These are phyloP conservation scores for Selaginella tamariscina DNA, from an alignment of 75 land plant species.

Conservation along the genomic window DNA sequence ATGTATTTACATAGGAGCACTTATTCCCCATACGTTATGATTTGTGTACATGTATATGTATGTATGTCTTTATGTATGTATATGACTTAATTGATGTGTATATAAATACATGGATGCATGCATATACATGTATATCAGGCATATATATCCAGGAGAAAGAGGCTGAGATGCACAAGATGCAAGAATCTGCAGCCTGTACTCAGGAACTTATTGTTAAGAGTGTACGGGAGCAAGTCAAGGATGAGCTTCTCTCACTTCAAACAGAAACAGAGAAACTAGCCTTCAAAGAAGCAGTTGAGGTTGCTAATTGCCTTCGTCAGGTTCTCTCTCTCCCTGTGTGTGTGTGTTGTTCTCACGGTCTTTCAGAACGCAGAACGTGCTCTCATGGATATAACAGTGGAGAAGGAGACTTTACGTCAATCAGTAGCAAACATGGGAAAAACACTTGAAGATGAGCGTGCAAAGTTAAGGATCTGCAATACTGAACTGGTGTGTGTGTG, in stretches of 20 bases:
- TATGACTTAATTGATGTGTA: too few species aligned
- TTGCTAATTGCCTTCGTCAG: conserved; percentile 12
- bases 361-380: conserved; percentile 18
- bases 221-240: not conserved
- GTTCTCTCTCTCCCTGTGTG: not conserved
- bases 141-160: conserved; percentile 14
- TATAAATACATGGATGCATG: too few species aligned
- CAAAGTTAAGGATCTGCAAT: conserved; percentile 4
- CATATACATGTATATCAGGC: too few species aligned
- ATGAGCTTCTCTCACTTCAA: conserved; percentile 6
- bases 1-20: too few species aligned
- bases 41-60: too few species aligned
- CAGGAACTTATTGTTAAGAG: conserved; percentile 7
- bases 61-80: too few species aligned
- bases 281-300: conserved; percentile 20
- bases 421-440: not conserved
- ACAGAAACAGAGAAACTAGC: conserved; percentile 19
- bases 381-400: conserved; percentile 6
- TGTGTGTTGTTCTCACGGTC: not conserved
- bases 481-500: conserved; percentile 16
- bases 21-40: too few species aligned
- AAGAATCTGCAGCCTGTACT: not conserved
- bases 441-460: conserved; percentile 14
- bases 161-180: conserved; percentile 11
- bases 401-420: conserved; percentile 16